These are phyloP conservation scores for Furcasterigmium sp. DNA, from an alignment of 2,329 filamentous ascomycete species.

Conservation along the genomic window DNA sequence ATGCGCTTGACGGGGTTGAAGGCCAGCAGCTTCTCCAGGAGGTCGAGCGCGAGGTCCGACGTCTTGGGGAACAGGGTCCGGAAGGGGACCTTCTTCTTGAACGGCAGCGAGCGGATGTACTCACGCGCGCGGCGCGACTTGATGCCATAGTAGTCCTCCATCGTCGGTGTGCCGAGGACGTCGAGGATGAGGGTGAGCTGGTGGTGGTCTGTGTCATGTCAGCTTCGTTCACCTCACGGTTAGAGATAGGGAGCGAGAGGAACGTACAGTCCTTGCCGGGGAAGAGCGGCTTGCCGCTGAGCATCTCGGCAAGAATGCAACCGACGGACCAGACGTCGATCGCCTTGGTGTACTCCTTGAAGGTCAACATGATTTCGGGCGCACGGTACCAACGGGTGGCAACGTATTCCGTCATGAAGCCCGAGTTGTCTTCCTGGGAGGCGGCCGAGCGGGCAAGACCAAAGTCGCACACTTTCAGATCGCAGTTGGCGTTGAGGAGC, in stretches of 20 bases:
- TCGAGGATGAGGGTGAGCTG: conserved; percentile 96
- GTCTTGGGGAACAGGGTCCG: conserved; percentile 97
- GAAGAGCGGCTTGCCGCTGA: conserved; percentile 96
- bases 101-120: conserved; percentile 95
- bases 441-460: conserved; percentile 92
- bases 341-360: conserved; percentile 99
- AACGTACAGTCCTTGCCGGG: conserved; percentile 92
- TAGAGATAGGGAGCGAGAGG: neutral
- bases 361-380: conserved; percentile 99
- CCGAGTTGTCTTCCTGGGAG: conserved; percentile 98
- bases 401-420: conserved; percentile 99
- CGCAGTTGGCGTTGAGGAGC: conserved; percentile 95
- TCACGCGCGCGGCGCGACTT: conserved; percentile 95
- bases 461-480: conserved; percentile 98
- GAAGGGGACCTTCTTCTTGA: conserved; percentile 99
- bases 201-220: conserved; percentile 69
- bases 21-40: conserved; percentile 90
- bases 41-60: conserved; percentile 90
- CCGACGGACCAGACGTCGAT: conserved; percentile 99
- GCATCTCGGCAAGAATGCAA: conserved; percentile 97
- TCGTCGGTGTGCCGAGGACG: conserved; percentile 94
- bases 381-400: conserved; percentile 98
- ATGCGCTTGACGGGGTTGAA: conserved; percentile 99
- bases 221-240: neutral
- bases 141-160: conserved; percentile 99